Conservation (phyloP, 2,329 filamentous ascomycete genomes). For the Aspergillus brasiliensis region DNA sequence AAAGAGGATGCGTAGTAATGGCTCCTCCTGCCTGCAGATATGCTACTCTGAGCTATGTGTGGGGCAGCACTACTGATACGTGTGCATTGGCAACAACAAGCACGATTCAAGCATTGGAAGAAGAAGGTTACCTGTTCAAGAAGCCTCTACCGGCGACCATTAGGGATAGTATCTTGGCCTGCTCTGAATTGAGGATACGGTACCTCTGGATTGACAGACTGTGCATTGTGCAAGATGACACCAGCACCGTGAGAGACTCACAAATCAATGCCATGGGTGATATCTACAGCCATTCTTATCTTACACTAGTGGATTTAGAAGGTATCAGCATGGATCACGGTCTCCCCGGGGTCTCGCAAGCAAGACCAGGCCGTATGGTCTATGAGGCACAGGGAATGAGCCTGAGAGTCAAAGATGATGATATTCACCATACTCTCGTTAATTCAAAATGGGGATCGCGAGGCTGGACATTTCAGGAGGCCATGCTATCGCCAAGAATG, state of each 20-base stretch:
- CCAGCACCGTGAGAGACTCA: background rate
- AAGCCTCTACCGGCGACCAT: background rate
- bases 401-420: background rate
- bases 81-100: background rate
- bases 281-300: background rate
- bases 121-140: background rate
- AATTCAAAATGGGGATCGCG: background rate
- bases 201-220: constrained; percentile 4
- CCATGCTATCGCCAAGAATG: background rate
- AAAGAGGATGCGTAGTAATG: background rate
- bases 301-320: background rate
- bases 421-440: background rate
- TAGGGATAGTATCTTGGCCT: background rate
- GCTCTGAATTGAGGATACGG: background rate
- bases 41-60: constrained; percentile 4
- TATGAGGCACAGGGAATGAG: background rate
- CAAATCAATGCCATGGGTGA: background rate
- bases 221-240: constrained; percentile 3
- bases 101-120: background rate
- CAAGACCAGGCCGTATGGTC: background rate
- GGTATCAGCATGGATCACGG: background rate
- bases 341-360: background rate
- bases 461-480: background rate
- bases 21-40: background rate
- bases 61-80: background rate